Conservation (phyloP, 768 basidiomycete genomes). For the Mycena vulgaris region DNA sequence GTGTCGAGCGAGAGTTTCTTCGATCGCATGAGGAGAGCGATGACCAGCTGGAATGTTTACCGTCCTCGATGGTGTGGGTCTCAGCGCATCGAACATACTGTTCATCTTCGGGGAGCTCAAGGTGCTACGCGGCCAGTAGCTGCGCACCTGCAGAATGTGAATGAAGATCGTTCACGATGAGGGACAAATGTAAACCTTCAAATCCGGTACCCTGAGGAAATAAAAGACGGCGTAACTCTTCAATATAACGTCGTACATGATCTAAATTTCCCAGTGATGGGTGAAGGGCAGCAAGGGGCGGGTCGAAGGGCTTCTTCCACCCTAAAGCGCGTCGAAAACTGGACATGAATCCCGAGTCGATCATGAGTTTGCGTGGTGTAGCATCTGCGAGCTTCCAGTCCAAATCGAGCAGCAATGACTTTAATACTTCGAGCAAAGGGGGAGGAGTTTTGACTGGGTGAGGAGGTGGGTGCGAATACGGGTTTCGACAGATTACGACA, state of each 20-base stretch:
- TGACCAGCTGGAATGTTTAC: too few species aligned
- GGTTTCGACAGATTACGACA: conserved; percentile 8
- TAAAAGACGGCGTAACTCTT: conserved; percentile 31
- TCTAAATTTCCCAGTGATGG: too few species aligned
- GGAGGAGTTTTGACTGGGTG: conserved; percentile 27
- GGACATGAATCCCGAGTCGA: conserved; percentile 42
- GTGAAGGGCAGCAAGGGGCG: too few species aligned
- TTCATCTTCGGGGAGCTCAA: too few species aligned
- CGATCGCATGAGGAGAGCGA: too few species aligned
- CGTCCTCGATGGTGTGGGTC: too few species aligned
- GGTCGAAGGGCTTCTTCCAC: conserved; percentile 39
- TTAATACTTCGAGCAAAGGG: conserved; percentile 26
- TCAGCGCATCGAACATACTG: too few species aligned
- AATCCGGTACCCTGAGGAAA: conserved; percentile 45
- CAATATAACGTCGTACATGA: conserved; percentile 41
- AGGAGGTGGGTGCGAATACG: conserved; percentile 10
- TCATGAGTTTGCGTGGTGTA: conserved; percentile 44
- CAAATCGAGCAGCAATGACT: conserved; percentile 33
- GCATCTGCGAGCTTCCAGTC: conserved; percentile 47
- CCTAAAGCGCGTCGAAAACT: conserved; percentile 32
- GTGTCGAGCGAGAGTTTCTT: too few species aligned
- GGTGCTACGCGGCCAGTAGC: too few species aligned
- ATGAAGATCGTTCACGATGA: too few species aligned
- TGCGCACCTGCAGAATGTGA: too few species aligned
- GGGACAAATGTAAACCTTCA: conserved; percentile 36